A percentile compares a stretch with the other conserved stretches of the same genome.
Conservation (phyloP, 2,329 filamentous ascomycete species). For the Didymella pinodella region DNA sequence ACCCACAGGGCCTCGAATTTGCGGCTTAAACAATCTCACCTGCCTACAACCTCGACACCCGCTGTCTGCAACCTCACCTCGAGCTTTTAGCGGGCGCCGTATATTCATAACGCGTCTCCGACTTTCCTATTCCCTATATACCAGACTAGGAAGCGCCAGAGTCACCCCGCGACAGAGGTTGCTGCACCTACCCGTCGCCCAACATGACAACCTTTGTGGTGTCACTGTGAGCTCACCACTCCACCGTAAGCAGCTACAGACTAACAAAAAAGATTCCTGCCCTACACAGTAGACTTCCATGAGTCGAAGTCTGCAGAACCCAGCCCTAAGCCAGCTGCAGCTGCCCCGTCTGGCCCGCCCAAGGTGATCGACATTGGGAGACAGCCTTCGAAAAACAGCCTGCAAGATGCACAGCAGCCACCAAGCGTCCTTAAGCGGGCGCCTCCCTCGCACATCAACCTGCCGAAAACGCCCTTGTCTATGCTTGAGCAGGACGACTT, state of each 20-base stretch:
- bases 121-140: slow-evolving; percentile 8
- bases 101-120: slow-evolving; percentile 3
- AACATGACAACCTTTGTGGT: slow-evolving; percentile 68
- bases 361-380: slow-evolving; percentile 53
- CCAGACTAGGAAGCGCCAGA: slow-evolving; percentile 16
- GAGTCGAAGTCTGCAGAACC: slow-evolving; percentile 57
- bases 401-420: slow-evolving; percentile 37
- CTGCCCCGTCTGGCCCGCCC: slow-evolving; percentile 35
- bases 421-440: slow-evolving; percentile 53
- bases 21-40: slow-evolving; percentile 1
- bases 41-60: slow-evolving; percentile 9
- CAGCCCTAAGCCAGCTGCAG: slow-evolving; percentile 26
- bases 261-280: slow-evolving; percentile 73
- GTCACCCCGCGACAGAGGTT: slow-evolving; percentile 14
- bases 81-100: slow-evolving; percentile 8
- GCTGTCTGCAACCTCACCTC: slow-evolving; percentile 13
- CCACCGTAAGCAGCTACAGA: background rate
- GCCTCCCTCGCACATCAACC: slow-evolving; percentile 33
- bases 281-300: slow-evolving; percentile 87
- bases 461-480: slow-evolving; percentile 54
- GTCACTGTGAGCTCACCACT: slow-evolving; percentile 59
- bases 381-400: slow-evolving; percentile 55
- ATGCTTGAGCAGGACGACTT: slow-evolving; percentile 54
- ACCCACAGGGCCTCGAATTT: slow-evolving; percentile 19
- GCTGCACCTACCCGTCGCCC: slow-evolving; percentile 20